Conservation (phyloP, 805 yeast species). For the Kuraishia hungarica region DNA sequence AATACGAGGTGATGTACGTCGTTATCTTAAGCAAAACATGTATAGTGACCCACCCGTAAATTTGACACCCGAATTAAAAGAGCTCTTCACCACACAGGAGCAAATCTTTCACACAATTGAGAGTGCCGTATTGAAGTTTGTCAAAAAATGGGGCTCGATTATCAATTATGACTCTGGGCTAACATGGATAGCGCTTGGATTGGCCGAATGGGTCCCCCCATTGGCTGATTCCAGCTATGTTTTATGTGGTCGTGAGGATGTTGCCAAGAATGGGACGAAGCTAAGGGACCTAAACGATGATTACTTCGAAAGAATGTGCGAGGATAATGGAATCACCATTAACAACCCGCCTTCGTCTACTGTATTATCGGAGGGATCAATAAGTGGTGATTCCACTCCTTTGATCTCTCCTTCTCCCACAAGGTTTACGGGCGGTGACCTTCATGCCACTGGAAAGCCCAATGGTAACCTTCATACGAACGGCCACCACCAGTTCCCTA, state of each 20-base stretch:
- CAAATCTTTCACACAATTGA: constrained; percentile 50
- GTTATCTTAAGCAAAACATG: not conserved
- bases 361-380: not conserved
- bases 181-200: constrained; percentile 80
- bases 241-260: constrained; percentile 42
- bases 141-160: constrained; percentile 70
- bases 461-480: not conserved
- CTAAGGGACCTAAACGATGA: constrained; percentile 22
- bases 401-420: not conserved
- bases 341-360: not conserved
- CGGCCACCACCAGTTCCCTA: not conserved
- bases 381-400: not conserved
- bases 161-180: constrained; percentile 75
- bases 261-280: constrained; percentile 27
- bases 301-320: constrained; percentile 17
- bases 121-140: constrained; percentile 52
- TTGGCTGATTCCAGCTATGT: constrained; percentile 44
- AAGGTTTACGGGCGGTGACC: not conserved
- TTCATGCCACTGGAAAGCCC: no score
- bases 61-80: constrained; percentile 19
- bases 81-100: constrained; percentile 35
- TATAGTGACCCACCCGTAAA: constrained; percentile 6
- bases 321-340: not conserved
- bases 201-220: constrained; percentile 87
- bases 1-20: constrained; percentile 2